phyloP scores from a whole-genome alignment of 1,284 basidiomycete species.

The Boletus semigastroideus region DNA sequence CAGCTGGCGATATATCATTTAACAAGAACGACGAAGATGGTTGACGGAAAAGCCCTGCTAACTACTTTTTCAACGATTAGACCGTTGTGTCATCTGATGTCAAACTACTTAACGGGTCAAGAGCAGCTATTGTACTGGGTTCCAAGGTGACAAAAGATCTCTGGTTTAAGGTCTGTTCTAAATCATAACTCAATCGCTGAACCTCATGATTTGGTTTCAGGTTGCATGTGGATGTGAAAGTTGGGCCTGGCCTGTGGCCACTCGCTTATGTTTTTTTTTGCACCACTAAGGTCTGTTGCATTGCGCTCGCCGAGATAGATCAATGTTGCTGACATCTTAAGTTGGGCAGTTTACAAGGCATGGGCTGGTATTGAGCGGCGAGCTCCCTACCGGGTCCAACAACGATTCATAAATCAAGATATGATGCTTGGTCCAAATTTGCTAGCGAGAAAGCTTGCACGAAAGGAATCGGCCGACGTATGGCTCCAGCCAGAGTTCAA shows the following conservation, averaged over 20 bases:
- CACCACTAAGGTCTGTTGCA: background rate
- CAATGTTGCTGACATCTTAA: background rate
- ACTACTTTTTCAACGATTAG: background rate
- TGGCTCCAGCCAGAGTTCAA: background rate
- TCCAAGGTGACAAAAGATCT: background rate
- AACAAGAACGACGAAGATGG: background rate
- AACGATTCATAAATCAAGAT: background rate
- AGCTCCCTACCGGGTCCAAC: background rate
- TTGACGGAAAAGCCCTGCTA: background rate
- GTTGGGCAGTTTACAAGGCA: background rate
- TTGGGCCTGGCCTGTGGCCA: background rate
- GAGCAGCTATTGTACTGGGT: background rate
- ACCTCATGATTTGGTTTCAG: background rate
- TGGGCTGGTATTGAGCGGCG: background rate
- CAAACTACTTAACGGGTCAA: background rate
- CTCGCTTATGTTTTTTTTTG: slow-evolving; percentile 1
- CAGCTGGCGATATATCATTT: background rate
- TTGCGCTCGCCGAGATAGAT: background rate
- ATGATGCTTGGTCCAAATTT: background rate
- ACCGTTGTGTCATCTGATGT: background rate
- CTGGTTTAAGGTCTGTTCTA: background rate
- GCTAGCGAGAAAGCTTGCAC: background rate
- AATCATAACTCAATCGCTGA: background rate
- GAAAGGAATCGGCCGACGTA: background rate
- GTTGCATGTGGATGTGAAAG: slow-evolving; percentile 7